Evolutionary conservation across 2,329 filamentous ascomycete species (phyloP), one percentile per base, ranked within the genome.

Genomic region (Xylaria sp.): DNA sequence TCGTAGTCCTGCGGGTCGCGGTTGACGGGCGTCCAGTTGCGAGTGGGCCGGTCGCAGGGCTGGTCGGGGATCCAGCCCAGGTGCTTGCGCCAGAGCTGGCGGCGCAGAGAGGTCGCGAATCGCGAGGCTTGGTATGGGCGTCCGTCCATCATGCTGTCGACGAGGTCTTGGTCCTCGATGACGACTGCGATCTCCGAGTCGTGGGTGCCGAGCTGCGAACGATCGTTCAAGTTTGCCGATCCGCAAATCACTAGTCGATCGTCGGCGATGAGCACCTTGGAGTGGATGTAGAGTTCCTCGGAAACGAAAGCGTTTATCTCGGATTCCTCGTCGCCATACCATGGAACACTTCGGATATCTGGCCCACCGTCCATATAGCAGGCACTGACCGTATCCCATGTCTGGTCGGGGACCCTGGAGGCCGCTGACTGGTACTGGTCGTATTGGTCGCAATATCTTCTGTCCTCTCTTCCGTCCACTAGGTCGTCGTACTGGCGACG

Each of bases 131-230:
- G 85, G 81, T 86, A 97, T 0, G 88, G 88, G 25, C 84, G 82
- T 2, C 92, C 92, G 69, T 90, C 86, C 92, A 97, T 96, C 67
- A 79, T 81, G 20, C 89, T 90, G 15, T 91, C 86, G 17, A 97
- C 82, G 1, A 89, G 82, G 0, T 89, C 87, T 1, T 88, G 86
- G 76, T 96, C 93, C 77, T 96, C 91, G 74, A 97, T 92, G 64
- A 96, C 86, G 70, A 96, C 91, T n/a, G 93, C 93, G 62, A 97
- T 93, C 77, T 97, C 94, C 0, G 90, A 93, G 80, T 97, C 94
- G 79, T 96, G 93, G 65, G 88, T 86, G 39, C 93, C 93, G 7
- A 96, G 83, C 79, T 97, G 94, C 55, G 92, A 88, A 65, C 95
- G 90, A 77, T 98, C 95, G 79, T 97, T 98, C 73, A 97, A 86